These are phyloP conservation scores for Puccinia brachypodii DNA, from an alignment of 1,284 basidiomycete genomes.

Conservation along the genomic window DNA sequence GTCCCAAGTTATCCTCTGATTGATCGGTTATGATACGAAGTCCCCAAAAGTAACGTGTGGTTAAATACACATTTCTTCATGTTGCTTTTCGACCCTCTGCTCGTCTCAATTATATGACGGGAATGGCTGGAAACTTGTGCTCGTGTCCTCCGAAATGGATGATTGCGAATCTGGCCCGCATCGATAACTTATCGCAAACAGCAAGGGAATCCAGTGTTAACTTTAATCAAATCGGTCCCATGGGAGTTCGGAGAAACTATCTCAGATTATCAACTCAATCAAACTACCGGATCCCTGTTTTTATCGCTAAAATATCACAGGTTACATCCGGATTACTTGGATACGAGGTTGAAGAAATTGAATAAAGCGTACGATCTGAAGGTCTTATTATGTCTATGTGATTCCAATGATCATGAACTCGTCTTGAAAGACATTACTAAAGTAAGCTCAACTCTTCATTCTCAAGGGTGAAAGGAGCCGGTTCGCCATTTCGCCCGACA, in stretches of 20 bases:
- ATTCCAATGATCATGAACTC: constrained; percentile 87
- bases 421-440: constrained; percentile 91
- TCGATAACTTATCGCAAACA: constrained; percentile 56
- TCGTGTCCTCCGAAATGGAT: background rate
- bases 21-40: background rate
- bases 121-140: background rate
- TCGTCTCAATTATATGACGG: constrained; percentile 53
- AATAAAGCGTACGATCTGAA: constrained; percentile 77
- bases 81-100: constrained; percentile 20
- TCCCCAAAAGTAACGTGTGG: background rate
- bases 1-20: background rate
- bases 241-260: constrained; percentile 95
- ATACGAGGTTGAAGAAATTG: constrained; percentile 82
- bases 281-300: constrained; percentile 88
- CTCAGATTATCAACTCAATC: constrained; percentile 91
- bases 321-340: constrained; percentile 95
- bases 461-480: no score
- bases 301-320: constrained; percentile 94
- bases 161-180: background rate
- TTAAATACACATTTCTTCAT: background rate
- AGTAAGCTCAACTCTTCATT: constrained; percentile 56
- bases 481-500: background rate
- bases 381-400: constrained; percentile 85
- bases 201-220: constrained; percentile 84
- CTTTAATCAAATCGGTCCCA: constrained; percentile 78